A percentile compares a stretch with the other conserved stretches of the same genome.
These are phyloP conservation scores for Ustilago shanxiensis DNA, from an alignment of 1,284 basidiomycete genomes.

Conservation along the genomic window DNA sequence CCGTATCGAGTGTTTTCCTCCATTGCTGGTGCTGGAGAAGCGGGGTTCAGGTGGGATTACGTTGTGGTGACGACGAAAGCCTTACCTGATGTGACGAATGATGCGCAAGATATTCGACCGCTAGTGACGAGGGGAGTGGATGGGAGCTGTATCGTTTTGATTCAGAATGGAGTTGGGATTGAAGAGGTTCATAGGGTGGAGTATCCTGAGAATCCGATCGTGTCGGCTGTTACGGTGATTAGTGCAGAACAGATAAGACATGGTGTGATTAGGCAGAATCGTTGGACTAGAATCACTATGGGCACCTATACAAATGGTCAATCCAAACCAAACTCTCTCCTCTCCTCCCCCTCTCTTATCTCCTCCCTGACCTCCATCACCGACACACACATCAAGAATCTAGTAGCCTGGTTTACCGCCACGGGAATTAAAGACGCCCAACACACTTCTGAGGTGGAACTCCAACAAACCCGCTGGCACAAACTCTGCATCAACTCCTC, in stretches of 20 bases:
- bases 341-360: constrained; percentile 25
- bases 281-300: constrained; percentile 72
- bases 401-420: constrained; percentile 65
- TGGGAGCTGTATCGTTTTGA: constrained; percentile 69
- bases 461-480: constrained; percentile 73
- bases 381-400: constrained; percentile 33
- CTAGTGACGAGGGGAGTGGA: constrained; percentile 55
- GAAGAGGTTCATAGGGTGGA: constrained; percentile 70
- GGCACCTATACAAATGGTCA: constrained; percentile 70
- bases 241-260: constrained; percentile 70
- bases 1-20: constrained; percentile 70
- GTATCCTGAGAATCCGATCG: constrained; percentile 68
- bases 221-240: constrained; percentile 72
- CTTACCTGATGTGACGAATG: constrained; percentile 71
- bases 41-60: constrained; percentile 68
- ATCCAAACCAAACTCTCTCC: constrained; percentile 40
- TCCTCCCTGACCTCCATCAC: constrained; percentile 19
- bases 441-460: constrained; percentile 67
- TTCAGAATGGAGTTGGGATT: constrained; percentile 73
- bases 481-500: constrained; percentile 72
- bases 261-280: constrained; percentile 71
- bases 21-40: constrained; percentile 50
- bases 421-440: constrained; percentile 72
- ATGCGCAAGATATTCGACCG: constrained; percentile 68
- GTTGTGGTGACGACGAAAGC: constrained; percentile 72